Conservation (phyloP, 2,329 filamentous ascomycete genomes). For the Botrytis galanthina region DNA sequence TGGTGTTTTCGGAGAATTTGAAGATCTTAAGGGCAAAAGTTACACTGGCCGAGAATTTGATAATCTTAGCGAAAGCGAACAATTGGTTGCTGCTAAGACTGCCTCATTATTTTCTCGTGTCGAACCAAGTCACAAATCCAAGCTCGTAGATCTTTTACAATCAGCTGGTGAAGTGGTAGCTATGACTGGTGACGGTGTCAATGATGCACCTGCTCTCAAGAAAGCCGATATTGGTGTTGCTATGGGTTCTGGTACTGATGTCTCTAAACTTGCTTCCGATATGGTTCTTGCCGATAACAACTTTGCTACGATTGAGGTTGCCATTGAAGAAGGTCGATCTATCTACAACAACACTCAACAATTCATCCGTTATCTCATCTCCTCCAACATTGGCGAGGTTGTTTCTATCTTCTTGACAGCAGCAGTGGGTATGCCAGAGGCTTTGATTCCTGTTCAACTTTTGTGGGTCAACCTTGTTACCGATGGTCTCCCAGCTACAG, state of each 20-base stretch:
- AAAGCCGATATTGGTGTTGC: conserved; percentile 98
- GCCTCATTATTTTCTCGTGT: conserved; percentile 95
- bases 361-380: conserved; percentile 98
- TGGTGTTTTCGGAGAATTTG: conserved; percentile 79
- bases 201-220: conserved; percentile 95
- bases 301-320: conserved; percentile 94
- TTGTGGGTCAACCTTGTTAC: conserved; percentile 99
- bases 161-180: conserved; percentile 91
- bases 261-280: conserved; percentile 92
- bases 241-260: conserved; percentile 97
- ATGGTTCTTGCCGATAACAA: conserved; percentile 99
- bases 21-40: conserved; percentile 87
- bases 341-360: conserved; percentile 99
- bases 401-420: conserved; percentile 98
- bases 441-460: conserved; percentile 92
- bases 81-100: conserved; percentile 78
- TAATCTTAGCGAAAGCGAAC: conserved; percentile 70
- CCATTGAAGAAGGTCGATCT: conserved; percentile 93
- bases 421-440: conserved; percentile 94
- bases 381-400: conserved; percentile 97
- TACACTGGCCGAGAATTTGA: conserved; percentile 96
- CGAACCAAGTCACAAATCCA: conserved; percentile 95
- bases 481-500: conserved; percentile 92
- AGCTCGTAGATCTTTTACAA: conserved; percentile 93
- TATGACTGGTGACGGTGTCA: conserved; percentile 99